Evolutionary conservation across 108 stramenopile species (phyloP).

Genomic region (Craspedostauros australis): DNA sequence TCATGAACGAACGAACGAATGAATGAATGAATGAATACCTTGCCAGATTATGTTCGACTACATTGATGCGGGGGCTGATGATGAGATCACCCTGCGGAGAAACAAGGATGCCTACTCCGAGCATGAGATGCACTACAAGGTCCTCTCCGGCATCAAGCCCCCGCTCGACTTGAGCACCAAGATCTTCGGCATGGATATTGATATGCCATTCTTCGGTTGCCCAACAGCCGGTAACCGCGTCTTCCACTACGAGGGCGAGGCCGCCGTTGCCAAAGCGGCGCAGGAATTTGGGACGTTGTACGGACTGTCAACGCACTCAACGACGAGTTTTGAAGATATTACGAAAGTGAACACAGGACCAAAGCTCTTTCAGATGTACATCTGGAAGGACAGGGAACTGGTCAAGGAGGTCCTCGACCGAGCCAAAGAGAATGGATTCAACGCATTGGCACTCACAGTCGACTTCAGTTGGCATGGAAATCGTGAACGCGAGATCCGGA

Average conservation of each 20-base stretch:
- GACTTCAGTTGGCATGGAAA: slow-evolving; percentile 89
- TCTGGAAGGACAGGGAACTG: slow-evolving; percentile 87
- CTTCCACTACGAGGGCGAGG: slow-evolving; percentile 72
- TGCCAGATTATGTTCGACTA: slow-evolving; percentile 73
- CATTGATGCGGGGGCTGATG: slow-evolving; percentile 74
- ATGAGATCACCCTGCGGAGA: slow-evolving; percentile 66
- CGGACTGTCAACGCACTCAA: slow-evolving; percentile 50
- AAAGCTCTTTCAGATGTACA: slow-evolving; percentile 89
- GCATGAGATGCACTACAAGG: slow-evolving; percentile 70
- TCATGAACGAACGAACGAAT: no score
- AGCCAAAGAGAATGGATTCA: slow-evolving; percentile 82
- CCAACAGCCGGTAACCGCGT: slow-evolving; percentile 69
- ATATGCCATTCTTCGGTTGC: slow-evolving; percentile 62
- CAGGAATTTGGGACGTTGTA: slow-evolving; percentile 56
- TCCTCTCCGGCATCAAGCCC: slow-evolving; percentile 57
- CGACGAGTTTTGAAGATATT: slow-evolving; percentile 55
- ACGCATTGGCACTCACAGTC: slow-evolving; percentile 83
- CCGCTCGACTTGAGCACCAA: slow-evolving; percentile 50
- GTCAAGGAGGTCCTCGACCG: slow-evolving; percentile 74
- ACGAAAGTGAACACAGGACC: slow-evolving; percentile 40
- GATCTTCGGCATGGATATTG: slow-evolving; percentile 48
- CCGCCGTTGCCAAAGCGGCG: slow-evolving; percentile 57
- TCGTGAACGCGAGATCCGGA: slow-evolving; percentile 86
- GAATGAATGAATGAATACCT: no score
- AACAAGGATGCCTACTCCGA: slow-evolving; percentile 69